Evolutionary conservation across 2,329 filamentous ascomycete species (phyloP).

Genomic region (Chaetomium strumarium): DNA sequence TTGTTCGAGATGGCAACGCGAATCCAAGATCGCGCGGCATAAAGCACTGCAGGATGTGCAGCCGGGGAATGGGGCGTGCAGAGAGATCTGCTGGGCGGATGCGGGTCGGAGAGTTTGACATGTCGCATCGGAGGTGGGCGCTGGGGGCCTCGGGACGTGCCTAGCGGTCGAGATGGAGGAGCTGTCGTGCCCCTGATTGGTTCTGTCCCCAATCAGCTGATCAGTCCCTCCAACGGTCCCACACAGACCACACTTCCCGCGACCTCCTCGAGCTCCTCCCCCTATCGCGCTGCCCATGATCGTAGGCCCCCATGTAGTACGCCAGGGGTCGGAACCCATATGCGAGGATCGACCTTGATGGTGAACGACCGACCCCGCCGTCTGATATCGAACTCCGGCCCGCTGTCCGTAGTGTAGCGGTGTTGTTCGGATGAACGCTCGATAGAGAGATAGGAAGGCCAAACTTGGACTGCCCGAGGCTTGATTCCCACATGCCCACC

Average conservation of each 20-base stretch:
- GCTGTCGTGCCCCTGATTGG: conserved; percentile 21
- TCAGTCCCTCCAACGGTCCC: conserved; percentile 17
- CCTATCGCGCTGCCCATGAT: background rate
- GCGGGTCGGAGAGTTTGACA: conserved; percentile 23
- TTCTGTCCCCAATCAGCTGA: conserved; percentile 21
- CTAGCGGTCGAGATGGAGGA: conserved; percentile 20
- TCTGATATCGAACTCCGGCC: background rate
- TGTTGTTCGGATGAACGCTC: background rate
- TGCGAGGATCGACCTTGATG: background rate
- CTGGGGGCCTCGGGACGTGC: conserved; percentile 22
- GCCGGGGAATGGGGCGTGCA: background rate
- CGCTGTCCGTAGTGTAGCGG: background rate
- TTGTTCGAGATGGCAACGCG: conserved; percentile 1
- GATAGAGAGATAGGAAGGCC: background rate
- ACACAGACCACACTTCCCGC: conserved; percentile 12
- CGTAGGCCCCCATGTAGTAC: background rate
- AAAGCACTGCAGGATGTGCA: background rate
- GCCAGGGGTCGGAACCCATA: background rate
- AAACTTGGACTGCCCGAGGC: background rate
- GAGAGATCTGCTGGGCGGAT: conserved; percentile 13
- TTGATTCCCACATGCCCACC: conserved; percentile 1
- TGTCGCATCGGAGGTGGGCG: conserved; percentile 11
- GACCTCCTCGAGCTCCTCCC: too few species aligned
- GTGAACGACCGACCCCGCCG: background rate
- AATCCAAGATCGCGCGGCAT: conserved; percentile 11